Evolutionary conservation across 768 basidiomycete species (phyloP).

Genomic region (Xerocomellus intermedius): DNA sequence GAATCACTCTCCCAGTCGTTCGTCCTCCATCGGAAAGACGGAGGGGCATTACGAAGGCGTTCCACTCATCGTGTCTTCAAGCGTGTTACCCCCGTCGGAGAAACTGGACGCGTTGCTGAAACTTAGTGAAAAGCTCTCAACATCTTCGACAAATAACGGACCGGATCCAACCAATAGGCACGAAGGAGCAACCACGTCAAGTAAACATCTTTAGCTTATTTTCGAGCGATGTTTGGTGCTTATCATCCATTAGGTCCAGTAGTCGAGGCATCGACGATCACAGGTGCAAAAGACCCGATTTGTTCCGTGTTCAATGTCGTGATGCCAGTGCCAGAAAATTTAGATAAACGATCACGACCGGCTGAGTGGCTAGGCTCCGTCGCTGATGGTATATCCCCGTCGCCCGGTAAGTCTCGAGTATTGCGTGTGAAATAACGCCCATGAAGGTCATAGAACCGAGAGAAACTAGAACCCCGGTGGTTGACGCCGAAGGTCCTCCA

Average conservation of each 20-base stretch:
- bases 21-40: conserved; percentile 35
- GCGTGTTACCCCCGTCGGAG: conserved; percentile 16
- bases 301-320: conserved; percentile 5
- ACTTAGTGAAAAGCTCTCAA: conserved; percentile 21
- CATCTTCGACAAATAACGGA: conserved; percentile 7
- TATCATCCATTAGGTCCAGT: conserved; percentile 24
- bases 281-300: conserved; percentile 16
- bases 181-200: conserved; percentile 27
- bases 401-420: conserved; percentile 13
- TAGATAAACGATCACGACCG: conserved; percentile 4
- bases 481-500: background rate
- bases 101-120: conserved; percentile 26
- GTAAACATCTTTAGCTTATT: conserved; percentile 10
- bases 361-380: background rate
- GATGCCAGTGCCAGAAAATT: conserved; percentile 13
- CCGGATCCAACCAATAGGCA: conserved; percentile 11
- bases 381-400: background rate
- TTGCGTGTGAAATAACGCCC: conserved; percentile 1
- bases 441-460: conserved; percentile 17
- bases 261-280: conserved; percentile 12
- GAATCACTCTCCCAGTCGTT: conserved; percentile 35
- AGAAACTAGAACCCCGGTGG: conserved; percentile 2
- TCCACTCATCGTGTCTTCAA: conserved; percentile 18
- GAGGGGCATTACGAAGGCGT: conserved; percentile 19
- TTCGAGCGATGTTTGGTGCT: conserved; percentile 1